Evolutionary conservation across 768 basidiomycete species (phyloP), one percentile per base, ranked within the genome.

Genomic region (Lepiota brunneoincarnata): DNA sequence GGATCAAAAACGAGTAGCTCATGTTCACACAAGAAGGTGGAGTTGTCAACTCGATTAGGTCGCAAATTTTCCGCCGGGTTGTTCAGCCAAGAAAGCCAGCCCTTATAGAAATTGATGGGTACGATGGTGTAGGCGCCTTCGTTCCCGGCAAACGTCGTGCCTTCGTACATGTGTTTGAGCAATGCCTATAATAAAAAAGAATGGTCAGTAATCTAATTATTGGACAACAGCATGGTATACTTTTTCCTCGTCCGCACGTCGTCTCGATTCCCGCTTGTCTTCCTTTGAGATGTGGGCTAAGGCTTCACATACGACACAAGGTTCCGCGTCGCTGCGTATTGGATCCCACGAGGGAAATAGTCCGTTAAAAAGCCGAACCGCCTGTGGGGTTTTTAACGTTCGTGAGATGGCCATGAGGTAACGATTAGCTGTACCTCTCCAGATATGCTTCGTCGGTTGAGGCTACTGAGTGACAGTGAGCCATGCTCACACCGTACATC

Each of bases 401-500:
- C 18, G 20, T 11, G 1, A 21, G 15, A 14, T 15, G 31, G 9
- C 9, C 11, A 26, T 48, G 6, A 14, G 34, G 50, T 35, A 42
- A 4, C 12, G 38, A 11, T n/a, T 12, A 17, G 31, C 17, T 72
- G 60, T 55, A 84, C 91, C 72, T 83, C 73, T 24, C 56, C 61
- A 26, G 88, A 84, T 63, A 94, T 87, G 34, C 77, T 79, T 36
- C 75, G 75, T 24, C 91, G 83, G 49, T 73, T 74, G 42, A 77
- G 76, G 1, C 69, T 63, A 58, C 82, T 85, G 18, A 81, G 72
- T 18, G 81, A 77, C 47, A 92, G 67, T 0, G 69, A 72, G 20
- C 77, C 84, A 58, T 94, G 92, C 63, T 87, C 86, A 64, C 92
- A 94, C 2, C 70, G 63, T 45, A 93, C 84, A 63, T 93, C 79